phyloP scores from a whole-genome alignment of 208 protist species.

The Trypanosoma avium region DNA sequence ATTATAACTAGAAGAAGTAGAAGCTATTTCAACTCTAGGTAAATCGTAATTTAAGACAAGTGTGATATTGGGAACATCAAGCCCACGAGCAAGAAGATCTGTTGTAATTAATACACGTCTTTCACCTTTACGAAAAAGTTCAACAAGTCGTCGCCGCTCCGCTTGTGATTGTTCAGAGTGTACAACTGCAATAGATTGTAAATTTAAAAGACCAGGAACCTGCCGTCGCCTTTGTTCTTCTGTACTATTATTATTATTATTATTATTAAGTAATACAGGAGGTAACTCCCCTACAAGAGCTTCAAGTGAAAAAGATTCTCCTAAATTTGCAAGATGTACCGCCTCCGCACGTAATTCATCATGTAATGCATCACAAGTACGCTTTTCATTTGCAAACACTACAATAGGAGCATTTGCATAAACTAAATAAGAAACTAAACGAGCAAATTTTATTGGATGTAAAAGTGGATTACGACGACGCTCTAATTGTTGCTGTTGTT shows the following conservation, averaged over 20 bases:
- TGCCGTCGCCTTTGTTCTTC: neutral
- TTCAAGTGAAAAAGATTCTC: slow-evolving; percentile 39
- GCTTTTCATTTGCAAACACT: slow-evolving; percentile 78
- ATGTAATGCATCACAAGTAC: slow-evolving; percentile 68
- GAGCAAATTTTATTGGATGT: slow-evolving; percentile 72
- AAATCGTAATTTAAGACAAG: slow-evolving; percentile 99
- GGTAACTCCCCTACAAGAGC: slow-evolving; percentile 52
- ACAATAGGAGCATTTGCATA: slow-evolving; percentile 59
- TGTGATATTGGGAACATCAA: slow-evolving; percentile 95
- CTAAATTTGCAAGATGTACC: slow-evolving; percentile 36
- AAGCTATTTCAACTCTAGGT: slow-evolving; percentile 39
- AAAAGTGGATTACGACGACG: slow-evolving; percentile 36
- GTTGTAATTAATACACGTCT: slow-evolving; percentile 98
- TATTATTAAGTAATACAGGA: slow-evolving; percentile 2
- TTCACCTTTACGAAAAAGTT: slow-evolving; percentile 92
- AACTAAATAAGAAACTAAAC: slow-evolving; percentile 67
- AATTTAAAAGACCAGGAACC: slow-evolving; percentile 30
- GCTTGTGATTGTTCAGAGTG: slow-evolving; percentile 75
- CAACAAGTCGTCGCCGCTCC: slow-evolving; percentile 95
- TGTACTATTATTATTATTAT: neutral
- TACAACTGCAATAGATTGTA: slow-evolving; percentile 70
- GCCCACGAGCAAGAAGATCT: slow-evolving; percentile 92
- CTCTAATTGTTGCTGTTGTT: slow-evolving; percentile 3
- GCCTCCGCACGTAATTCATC: slow-evolving; percentile 66
- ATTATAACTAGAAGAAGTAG: neutral